Conservation (phyloP, 305 asterid genomes). For the Solanum hybrid region DNA sequence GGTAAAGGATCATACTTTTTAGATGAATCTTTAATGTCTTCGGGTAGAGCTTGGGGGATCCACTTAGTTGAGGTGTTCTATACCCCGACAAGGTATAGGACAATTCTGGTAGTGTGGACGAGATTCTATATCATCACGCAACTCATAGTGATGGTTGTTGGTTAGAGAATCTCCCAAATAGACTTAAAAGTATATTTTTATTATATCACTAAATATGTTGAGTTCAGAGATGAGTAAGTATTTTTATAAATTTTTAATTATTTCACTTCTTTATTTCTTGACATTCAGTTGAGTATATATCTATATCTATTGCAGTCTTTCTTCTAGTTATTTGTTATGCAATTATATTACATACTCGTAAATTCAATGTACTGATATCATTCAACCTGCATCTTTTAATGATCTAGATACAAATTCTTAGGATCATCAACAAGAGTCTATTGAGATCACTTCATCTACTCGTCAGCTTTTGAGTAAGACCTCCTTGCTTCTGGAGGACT, state of each 20-base stretch:
- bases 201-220: background rate
- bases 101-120: background rate
- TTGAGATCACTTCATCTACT: no score
- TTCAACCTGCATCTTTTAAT: background rate
- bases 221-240: background rate
- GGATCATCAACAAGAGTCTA: background rate
- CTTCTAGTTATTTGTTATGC: background rate
- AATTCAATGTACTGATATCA: background rate
- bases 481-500: no score
- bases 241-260: no score
- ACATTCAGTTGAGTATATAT: background rate
- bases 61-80: background rate
- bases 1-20: no score
- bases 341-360: background rate
- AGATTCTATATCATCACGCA: background rate
- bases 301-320: background rate
- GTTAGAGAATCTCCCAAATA: background rate
- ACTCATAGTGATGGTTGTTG: background rate
- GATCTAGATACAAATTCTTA: background rate
- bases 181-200: background rate
- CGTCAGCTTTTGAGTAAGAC: no score
- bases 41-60: background rate
- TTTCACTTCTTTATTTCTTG: background rate
- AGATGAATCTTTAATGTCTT: no score
- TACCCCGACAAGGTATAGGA: background rate